Evolutionary conservation across 2,329 filamentous ascomycete genomes (phyloP), one percentile per base, ranked within the genome.

Genomic region (Scopulariopsis brevicaulis): DNA sequence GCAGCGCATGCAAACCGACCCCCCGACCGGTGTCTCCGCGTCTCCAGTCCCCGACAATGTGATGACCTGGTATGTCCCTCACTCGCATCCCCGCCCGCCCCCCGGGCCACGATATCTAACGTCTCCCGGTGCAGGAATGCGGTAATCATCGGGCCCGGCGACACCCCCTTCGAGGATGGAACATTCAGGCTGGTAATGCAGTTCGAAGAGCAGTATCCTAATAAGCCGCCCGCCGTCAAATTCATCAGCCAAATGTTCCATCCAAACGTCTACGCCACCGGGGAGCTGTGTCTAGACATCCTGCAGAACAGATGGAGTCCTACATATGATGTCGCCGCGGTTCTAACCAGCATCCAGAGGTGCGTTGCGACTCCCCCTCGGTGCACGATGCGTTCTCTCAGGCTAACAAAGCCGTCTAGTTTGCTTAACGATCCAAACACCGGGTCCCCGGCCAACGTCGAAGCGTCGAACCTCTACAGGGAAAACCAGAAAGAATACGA

Each of bases 171-270:
- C 68, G 94, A 99, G 74, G 94, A 99, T 72, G 94, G 94, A 62
- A 99, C 94, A 24, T 99, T 99, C 72, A 82, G 93, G 64, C 85
- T 99, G 12, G 92, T 97, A 56, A 97, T 99, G 93, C 91, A 96
- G 69, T 99, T 99, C 66, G 94, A 97, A 70, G 94, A 99, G 72
- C 92, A 96, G 68, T 99, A 99, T 67, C 94, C 94, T 34, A 99
- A 97, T 76, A 97, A 97, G 72, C 94, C 94, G 5, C 94, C 94
- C 0, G 89, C 91, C 37, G 94, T 97, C 74, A 97, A 97, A 70
- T 99, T 99, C 71, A 96, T 99, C 71, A 96, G 90, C 73, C 85
- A 94, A 71, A 99, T 99, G 94, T 99, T 99, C 73, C 94, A 99
- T 67, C 94, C 94, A 20, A 99, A 99, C 69, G 94, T 99, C 59